Conservation (phyloP, 495 filamentous ascomycete species). For the Bacidia rubella region DNA sequence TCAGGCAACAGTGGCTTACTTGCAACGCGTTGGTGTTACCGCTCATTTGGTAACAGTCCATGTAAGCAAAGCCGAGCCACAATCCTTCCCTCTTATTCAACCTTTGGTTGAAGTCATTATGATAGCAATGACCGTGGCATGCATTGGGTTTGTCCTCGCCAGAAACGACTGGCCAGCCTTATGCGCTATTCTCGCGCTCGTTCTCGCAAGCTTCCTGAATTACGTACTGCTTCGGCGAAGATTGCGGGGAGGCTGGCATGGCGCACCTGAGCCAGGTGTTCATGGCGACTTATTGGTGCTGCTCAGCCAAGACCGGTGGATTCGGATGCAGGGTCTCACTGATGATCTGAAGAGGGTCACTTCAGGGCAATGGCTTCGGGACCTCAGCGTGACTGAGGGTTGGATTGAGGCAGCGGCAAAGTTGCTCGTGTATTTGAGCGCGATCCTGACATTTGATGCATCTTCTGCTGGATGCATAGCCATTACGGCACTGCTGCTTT, state of each 20-base stretch:
- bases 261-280: conserved; percentile 24
- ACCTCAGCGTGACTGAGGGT: conserved; percentile 36
- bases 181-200: conserved; percentile 29
- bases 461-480: conserved; percentile 33
- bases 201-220: conserved; percentile 38
- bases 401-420: conserved; percentile 34
- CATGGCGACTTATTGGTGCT: conserved; percentile 29
- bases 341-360: conserved; percentile 47
- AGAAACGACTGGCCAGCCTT: conserved; percentile 41
- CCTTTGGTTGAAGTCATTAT: conserved; percentile 4
- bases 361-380: conserved; percentile 38
- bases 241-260: conserved; percentile 23
- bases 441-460: conserved; percentile 37
- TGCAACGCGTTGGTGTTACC: conserved; percentile 32
- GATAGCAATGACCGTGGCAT: conserved; percentile 21
- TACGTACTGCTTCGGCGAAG: conserved; percentile 40
- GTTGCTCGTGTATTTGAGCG: conserved; percentile 40
- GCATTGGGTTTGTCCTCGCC: conserved; percentile 19
- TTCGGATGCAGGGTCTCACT: conserved; percentile 37
- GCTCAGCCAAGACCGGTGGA: conserved; percentile 29
- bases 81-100: neutral
- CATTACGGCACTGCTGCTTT: conserved; percentile 34
- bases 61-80: conserved; percentile 18
- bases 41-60: conserved; percentile 34
- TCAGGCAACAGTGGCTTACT: conserved; percentile 36